These are phyloP conservation scores for Ceriops tagal DNA, from an alignment of 345 rosid species.

Conservation along the genomic window DNA sequence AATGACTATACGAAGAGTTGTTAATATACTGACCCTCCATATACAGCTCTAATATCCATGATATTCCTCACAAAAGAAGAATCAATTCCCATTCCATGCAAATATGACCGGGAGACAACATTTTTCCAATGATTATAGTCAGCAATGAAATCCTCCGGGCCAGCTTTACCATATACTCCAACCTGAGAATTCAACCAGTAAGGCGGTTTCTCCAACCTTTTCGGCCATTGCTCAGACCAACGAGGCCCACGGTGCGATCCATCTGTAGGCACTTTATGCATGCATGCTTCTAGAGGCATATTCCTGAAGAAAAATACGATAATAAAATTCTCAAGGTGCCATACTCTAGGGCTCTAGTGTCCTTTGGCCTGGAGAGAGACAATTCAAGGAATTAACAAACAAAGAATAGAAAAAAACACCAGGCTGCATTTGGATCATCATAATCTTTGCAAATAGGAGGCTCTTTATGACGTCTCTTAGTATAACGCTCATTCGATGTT, in stretches of 20 bases:
- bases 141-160: slow-evolving; percentile 54
- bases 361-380: background rate
- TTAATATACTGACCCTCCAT: slow-evolving; percentile 69
- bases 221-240: slow-evolving; percentile 76
- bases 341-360: background rate
- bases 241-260: slow-evolving; percentile 52
- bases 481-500: slow-evolving; percentile 55
- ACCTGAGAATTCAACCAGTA: slow-evolving; percentile 62
- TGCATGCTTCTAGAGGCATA: no score
- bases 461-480: slow-evolving; percentile 43
- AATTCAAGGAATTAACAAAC: background rate
- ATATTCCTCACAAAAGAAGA: slow-evolving; percentile 74
- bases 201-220: slow-evolving; percentile 44
- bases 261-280: slow-evolving; percentile 55
- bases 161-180: slow-evolving; percentile 69
- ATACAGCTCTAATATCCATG: slow-evolving; percentile 92
- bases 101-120: slow-evolving; percentile 53
- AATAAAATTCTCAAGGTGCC: no score
- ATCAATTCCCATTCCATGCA: slow-evolving; percentile 52
- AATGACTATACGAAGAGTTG: background rate
- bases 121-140: slow-evolving; percentile 70
- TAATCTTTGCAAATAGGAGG: slow-evolving; percentile 67
- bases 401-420: slow-evolving; percentile 33
- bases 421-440: slow-evolving; percentile 71
- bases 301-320: slow-evolving; percentile 41